A percentile compares a stretch with the other conserved stretches of the same genome.
Evolutionary conservation across 768 basidiomycete species (phyloP).

Genomic region (Leccinum barrowsii): DNA sequence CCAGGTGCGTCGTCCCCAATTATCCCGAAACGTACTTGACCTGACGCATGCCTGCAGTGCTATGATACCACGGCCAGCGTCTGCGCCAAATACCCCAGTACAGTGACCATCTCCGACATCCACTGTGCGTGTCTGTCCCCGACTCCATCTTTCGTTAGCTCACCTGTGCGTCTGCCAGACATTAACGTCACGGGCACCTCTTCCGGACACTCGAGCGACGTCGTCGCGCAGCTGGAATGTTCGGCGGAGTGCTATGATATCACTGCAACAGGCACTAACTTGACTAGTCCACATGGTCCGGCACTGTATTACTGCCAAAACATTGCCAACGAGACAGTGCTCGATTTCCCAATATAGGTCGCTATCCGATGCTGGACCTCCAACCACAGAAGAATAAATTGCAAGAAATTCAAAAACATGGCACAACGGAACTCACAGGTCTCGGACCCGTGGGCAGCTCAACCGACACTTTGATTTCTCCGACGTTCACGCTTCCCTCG

Average conservation of each 20-base stretch:
- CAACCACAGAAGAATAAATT: too few relatives aligned
- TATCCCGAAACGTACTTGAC: background rate
- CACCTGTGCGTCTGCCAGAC: conserved; percentile 14
- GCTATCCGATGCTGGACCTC: too few relatives aligned
- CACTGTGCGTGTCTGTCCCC: conserved; percentile 32
- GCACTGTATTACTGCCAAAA: conserved; percentile 36
- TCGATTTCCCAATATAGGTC: conserved; percentile 20
- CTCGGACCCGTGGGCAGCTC: too few relatives aligned
- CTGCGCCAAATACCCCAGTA: conserved; percentile 39
- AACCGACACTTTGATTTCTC: too few relatives aligned
- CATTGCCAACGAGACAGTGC: conserved; percentile 27
- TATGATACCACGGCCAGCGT: conserved; percentile 32
- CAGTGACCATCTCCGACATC: conserved; percentile 38
- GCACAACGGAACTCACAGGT: too few relatives aligned
- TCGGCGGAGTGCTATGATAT: conserved; percentile 36
- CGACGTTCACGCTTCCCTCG: too few relatives aligned
- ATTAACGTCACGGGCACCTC: conserved; percentile 42
- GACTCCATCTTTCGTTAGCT: background rate
- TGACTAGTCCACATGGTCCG: conserved; percentile 31
- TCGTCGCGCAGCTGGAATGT: conserved; percentile 43
- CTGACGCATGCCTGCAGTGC: conserved; percentile 26
- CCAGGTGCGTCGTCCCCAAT: conserved; percentile 22
- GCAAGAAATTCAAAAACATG: too few relatives aligned
- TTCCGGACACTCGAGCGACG: conserved; percentile 35
- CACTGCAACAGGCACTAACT: conserved; percentile 30